A percentile compares a stretch with the other conserved stretches of the same genome.
These are phyloP conservation scores for Sporothrix pseudoabietina DNA, from an alignment of 2,329 filamentous ascomycete genomes.

Conservation along the genomic window DNA sequence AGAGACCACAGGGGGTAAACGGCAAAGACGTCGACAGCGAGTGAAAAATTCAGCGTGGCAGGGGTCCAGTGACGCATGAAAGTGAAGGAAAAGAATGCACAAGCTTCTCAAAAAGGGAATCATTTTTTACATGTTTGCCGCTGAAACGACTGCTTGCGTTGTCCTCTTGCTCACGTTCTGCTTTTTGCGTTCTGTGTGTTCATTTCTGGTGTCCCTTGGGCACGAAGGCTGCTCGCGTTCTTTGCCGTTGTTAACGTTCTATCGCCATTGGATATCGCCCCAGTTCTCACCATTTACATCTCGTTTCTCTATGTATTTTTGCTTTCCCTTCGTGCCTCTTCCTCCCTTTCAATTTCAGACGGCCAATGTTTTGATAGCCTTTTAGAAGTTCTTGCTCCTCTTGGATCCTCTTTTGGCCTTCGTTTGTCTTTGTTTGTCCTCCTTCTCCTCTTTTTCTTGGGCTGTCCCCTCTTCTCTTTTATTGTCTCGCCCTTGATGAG, in stretches of 20 bases:
- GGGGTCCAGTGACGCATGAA: background rate
- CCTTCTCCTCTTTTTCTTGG: conserved; percentile 7
- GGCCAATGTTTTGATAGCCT: background rate
- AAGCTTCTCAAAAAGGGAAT: background rate
- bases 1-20: background rate
- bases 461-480: conserved; percentile 1
- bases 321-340: conserved; percentile 15
- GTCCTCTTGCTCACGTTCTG: background rate
- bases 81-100: background rate
- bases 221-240: background rate
- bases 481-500: conserved; percentile 24
- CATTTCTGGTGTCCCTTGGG: background rate
- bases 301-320: background rate
- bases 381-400: background rate
- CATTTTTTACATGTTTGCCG: background rate
- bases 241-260: background rate
- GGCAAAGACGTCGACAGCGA: background rate
- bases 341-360: conserved; percentile 14
- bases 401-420: background rate
- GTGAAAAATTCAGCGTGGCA: conserved; percentile 5
- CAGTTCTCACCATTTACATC: background rate
- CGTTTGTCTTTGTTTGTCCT: background rate
- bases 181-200: background rate
- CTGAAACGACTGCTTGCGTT: background rate
- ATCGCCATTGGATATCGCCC: background rate